Evolutionary conservation across 1,284 basidiomycete species (phyloP).

Genomic region (Ceratobasidium theobromae): DNA sequence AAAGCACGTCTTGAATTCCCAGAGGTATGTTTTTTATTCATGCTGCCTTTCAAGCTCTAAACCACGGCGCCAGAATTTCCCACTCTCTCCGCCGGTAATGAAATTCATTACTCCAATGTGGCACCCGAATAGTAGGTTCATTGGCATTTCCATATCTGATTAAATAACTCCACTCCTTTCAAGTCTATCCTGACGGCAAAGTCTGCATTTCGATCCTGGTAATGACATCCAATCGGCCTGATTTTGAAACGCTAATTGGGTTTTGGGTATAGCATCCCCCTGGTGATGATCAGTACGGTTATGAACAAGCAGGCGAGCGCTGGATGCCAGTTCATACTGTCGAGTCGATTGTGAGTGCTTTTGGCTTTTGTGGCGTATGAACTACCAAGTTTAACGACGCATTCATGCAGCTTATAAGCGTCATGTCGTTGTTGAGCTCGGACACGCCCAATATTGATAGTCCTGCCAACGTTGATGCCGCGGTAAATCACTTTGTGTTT

Average conservation of each 20-base stretch:
- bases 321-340: conserved; percentile 98
- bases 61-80: conserved; percentile 64
- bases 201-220: conserved; percentile 98
- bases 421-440: conserved; percentile 92
- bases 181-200: conserved; percentile 86
- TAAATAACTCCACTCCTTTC: background rate
- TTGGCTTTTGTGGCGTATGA: background rate
- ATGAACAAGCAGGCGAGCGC: conserved; percentile 95
- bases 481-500: conserved; percentile 46
- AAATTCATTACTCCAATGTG: conserved; percentile 95
- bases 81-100: conserved; percentile 93
- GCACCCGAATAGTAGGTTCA: conserved; percentile 90
- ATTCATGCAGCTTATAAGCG: conserved; percentile 77
- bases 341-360: conserved; percentile 85
- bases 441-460: conserved; percentile 93
- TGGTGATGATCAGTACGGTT: conserved; percentile 96
- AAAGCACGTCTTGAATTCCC: conserved; percentile 88
- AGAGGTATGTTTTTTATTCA: conserved; percentile 43
- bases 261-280: conserved; percentile 91
- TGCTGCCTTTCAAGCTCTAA: background rate
- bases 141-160: background rate
- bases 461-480: conserved; percentile 96
- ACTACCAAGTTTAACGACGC: background rate
- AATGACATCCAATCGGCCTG: conserved; percentile 29
- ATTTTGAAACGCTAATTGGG: too few species aligned